phyloP scores from a whole-genome alignment of 805 yeast species.

The Zygoascus flipseniorum region DNA sequence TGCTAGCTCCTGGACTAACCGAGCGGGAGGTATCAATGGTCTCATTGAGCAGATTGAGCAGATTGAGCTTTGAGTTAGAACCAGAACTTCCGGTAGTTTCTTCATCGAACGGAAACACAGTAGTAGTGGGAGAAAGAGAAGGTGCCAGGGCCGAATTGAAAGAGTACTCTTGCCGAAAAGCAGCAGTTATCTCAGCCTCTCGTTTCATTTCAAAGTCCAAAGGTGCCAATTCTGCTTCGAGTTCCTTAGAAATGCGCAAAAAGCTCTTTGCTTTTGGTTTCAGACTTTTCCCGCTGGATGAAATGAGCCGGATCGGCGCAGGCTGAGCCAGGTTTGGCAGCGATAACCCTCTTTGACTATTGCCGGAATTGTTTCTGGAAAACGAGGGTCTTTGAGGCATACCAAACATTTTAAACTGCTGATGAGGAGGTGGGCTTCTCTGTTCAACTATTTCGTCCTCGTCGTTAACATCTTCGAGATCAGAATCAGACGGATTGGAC shows the following conservation, averaged over 20 bases:
- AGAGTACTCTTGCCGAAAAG: constrained; percentile 16
- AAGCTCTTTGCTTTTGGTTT: constrained; percentile 18
- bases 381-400: neutral
- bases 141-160: neutral
- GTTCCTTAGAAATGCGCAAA: constrained; percentile 18
- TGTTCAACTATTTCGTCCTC: neutral
- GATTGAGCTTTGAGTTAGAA: neutral
- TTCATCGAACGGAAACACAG: neutral
- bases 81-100: neutral
- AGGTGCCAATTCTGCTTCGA: constrained; percentile 19
- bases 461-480: neutral
- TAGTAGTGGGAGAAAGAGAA: neutral
- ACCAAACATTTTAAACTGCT: neutral
- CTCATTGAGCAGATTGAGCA: neutral
- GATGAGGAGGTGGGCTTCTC: neutral
- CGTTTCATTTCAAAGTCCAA: constrained; percentile 18
- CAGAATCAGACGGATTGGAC: neutral
- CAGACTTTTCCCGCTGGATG: constrained; percentile 8
- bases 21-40: neutral
- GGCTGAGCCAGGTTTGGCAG: neutral
- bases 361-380: neutral
- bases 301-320: constrained; percentile 10
- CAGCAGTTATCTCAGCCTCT: constrained; percentile 20
- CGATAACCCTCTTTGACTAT: neutral
- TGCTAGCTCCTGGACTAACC: neutral